Conservation (phyloP, 176 grass and related monocot species). For the Rhipidocladum racemiflorum region DNA sequence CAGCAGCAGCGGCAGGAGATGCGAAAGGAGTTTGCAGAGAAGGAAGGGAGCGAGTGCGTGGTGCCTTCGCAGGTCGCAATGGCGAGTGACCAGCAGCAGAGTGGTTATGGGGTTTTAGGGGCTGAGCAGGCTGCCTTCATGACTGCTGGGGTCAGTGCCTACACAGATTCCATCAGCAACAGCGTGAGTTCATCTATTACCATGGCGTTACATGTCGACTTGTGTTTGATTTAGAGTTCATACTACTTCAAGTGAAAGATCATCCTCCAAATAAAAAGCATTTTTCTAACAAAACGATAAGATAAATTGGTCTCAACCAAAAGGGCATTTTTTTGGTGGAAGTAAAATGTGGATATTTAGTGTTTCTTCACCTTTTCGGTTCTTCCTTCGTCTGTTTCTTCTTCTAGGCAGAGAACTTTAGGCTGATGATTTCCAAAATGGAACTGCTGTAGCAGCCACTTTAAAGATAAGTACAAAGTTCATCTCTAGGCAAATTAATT, state of each 20-base stretch:
- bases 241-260: slow-evolving; percentile 1
- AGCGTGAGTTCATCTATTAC: slow-evolving; percentile 78
- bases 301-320: background rate
- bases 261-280: background rate
- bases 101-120: slow-evolving; percentile 27
- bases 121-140: slow-evolving; percentile 35
- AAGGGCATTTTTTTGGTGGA: background rate
- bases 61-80: slow-evolving; percentile 51
- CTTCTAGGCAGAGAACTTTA: slow-evolving; percentile 12
- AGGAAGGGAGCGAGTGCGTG: slow-evolving; percentile 39
- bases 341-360: background rate
- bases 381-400: slow-evolving; percentile 6
- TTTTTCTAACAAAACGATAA: background rate
- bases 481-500: background rate
- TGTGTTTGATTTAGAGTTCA: background rate
- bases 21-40: slow-evolving; percentile 33
- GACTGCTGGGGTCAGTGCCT: slow-evolving; percentile 38
- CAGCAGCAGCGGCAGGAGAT: slow-evolving; percentile 36
- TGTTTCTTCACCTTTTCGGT: background rate
- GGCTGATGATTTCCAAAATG: slow-evolving; percentile 2
- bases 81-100: slow-evolving; percentile 27
- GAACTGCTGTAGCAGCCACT: background rate
- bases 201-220: background rate
- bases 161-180: slow-evolving; percentile 52
- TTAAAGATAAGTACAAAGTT: background rate